Percentiles rank a stretch among this genome's conserved stretches.
phyloP scores from a whole-genome alignment of 768 basidiomycete species.

The Mycena floridula region DNA sequence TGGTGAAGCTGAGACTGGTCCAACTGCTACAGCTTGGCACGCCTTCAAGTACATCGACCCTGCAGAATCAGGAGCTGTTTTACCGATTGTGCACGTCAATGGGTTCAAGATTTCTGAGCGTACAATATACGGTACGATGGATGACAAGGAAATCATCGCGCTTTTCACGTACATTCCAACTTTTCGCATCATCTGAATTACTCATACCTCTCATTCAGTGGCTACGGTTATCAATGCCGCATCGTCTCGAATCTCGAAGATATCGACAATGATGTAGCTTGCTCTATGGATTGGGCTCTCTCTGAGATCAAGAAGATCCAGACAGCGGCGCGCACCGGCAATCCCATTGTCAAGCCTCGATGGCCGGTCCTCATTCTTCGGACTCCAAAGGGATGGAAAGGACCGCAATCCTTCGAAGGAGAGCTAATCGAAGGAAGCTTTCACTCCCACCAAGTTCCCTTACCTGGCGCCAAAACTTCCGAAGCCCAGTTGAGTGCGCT shows the following conservation, averaged over 20 bases:
- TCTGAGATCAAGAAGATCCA: slow-evolving; percentile 74
- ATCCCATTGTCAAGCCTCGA: slow-evolving; percentile 80
- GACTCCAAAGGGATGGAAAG: slow-evolving; percentile 79
- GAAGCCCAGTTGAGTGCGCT: slow-evolving; percentile 57
- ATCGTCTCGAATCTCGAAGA: slow-evolving; percentile 64
- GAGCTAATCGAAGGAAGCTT: slow-evolving; percentile 78
- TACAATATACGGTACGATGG: slow-evolving; percentile 88
- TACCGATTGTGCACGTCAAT: slow-evolving; percentile 88
- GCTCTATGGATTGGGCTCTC: slow-evolving; percentile 77
- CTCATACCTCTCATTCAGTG: slow-evolving; percentile 28
- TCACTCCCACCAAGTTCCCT: slow-evolving; percentile 84
- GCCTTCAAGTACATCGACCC: slow-evolving; percentile 89
- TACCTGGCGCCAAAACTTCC: slow-evolving; percentile 64
- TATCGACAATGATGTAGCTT: slow-evolving; percentile 76
- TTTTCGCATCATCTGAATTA: slow-evolving; percentile 1
- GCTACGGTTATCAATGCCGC: slow-evolving; percentile 86
- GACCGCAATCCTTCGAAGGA: slow-evolving; percentile 61
- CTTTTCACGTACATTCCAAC: slow-evolving; percentile 55
- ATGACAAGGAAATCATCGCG: slow-evolving; percentile 71
- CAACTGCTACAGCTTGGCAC: slow-evolving; percentile 80
- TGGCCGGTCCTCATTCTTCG: slow-evolving; percentile 87
- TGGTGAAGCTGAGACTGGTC: slow-evolving; percentile 80
- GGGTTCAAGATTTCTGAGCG: slow-evolving; percentile 90
- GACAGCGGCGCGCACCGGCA: slow-evolving; percentile 65
- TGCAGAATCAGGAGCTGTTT: slow-evolving; percentile 80